Percentiles rank a stretch among this genome's conserved stretches.
Conservation (phyloP, 2,329 filamentous ascomycete species). For the Pestalotiopsis sp. region DNA sequence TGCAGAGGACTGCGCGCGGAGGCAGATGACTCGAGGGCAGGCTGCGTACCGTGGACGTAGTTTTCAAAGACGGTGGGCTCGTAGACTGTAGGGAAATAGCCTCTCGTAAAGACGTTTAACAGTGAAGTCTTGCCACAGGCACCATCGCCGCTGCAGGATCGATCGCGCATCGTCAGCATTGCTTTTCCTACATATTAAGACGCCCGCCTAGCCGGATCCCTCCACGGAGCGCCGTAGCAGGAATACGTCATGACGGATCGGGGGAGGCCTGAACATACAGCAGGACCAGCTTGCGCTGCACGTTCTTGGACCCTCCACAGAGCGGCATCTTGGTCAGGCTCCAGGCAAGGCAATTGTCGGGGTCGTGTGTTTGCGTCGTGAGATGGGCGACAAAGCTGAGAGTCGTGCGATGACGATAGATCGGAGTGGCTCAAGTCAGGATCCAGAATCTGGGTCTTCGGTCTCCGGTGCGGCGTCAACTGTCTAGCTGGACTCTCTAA, state of each 20-base stretch:
- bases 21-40: neutral
- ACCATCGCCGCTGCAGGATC: constrained; percentile 75
- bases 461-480: neutral
- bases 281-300: constrained; percentile 94
- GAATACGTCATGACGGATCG: constrained; percentile 1
- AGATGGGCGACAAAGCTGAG: neutral
- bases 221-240: constrained; percentile 1
- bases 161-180: neutral
- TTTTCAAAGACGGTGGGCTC: constrained; percentile 99
- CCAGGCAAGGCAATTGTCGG: constrained; percentile 9
- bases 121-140: constrained; percentile 96
- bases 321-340: constrained; percentile 41
- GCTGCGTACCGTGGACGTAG: constrained; percentile 85
- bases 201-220: neutral
- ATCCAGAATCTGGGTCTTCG: neutral
- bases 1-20: neutral
- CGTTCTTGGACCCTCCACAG: constrained; percentile 78
- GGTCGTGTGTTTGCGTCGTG: neutral
- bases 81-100: constrained; percentile 98
- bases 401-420: neutral
- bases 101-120: constrained; percentile 97
- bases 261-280: constrained; percentile 61
- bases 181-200: neutral
- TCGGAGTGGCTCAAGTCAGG: neutral
- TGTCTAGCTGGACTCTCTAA: neutral